phyloP scores from a whole-genome alignment of 2,329 filamentous ascomycete species.

The Alternaria sp. region DNA sequence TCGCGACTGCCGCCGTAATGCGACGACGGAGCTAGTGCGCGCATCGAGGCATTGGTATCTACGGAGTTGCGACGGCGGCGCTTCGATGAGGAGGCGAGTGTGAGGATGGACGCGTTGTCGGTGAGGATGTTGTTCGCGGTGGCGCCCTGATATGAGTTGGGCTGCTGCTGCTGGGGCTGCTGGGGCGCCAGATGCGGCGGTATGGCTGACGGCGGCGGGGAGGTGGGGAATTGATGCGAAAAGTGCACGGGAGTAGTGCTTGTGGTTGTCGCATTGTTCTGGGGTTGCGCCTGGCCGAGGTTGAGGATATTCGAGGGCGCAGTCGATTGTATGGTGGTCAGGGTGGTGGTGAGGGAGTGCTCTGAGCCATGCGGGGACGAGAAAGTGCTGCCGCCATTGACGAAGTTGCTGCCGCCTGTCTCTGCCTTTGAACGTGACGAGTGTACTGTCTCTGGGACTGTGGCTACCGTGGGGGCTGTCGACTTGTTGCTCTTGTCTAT shows the following conservation, averaged over 20 bases:
- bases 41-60: constrained; percentile 85
- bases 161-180: constrained; percentile 59
- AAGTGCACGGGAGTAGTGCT: constrained; percentile 58
- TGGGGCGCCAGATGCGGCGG: constrained; percentile 70
- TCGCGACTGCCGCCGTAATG: constrained; percentile 83
- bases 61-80: constrained; percentile 77
- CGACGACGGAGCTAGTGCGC: constrained; percentile 81
- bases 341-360: constrained; percentile 79
- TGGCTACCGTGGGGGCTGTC: constrained; percentile 80
- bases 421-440: constrained; percentile 84
- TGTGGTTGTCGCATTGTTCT: constrained; percentile 39
- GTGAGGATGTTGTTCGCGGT: constrained; percentile 83
- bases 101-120: constrained; percentile 86
- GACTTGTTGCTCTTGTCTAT: constrained; percentile 72
- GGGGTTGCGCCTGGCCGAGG: constrained; percentile 36
- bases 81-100: constrained; percentile 82
- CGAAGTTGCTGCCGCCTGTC: constrained; percentile 68
- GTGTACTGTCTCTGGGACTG: constrained; percentile 75
- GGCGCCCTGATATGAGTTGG: constrained; percentile 76
- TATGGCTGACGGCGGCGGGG: constrained; percentile 69
- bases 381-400: constrained; percentile 76
- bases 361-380: constrained; percentile 83
- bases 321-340: constrained; percentile 83
- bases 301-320: constrained; percentile 61
- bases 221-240: constrained; percentile 63